Conservation (phyloP, 371 early-diverging fungal species). For the Mucor racemosus region DNA sequence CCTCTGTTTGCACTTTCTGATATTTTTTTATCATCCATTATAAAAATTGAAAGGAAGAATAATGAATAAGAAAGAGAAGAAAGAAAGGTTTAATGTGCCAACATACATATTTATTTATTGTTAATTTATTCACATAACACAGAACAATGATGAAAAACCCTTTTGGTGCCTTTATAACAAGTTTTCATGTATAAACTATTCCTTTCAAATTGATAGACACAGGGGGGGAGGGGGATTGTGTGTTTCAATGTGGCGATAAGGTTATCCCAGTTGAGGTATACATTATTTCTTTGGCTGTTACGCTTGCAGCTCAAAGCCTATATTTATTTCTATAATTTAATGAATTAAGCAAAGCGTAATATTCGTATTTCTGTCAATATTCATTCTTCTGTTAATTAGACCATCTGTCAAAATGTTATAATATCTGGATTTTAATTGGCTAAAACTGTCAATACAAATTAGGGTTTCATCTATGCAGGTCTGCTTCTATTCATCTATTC, state of each 20-base stretch:
- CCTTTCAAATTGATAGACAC: not conserved
- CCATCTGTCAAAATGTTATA: not conserved
- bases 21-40: not conserved
- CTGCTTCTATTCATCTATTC: not conserved
- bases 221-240: not conserved
- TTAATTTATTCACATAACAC: not conserved
- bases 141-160: not conserved
- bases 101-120: not conserved
- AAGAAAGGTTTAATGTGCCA: not conserved
- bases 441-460: slow-evolving; percentile 1
- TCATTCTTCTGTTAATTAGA: not conserved
- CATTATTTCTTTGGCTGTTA: not conserved
- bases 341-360: not conserved
- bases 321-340: not conserved
- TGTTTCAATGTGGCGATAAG: not conserved
- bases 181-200: not conserved
- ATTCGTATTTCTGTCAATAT: not conserved
- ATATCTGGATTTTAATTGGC: not conserved
- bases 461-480: not conserved
- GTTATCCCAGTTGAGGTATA: not conserved
- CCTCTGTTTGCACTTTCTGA: not conserved
- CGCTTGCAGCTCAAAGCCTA: not conserved
- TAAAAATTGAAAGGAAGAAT: not conserved
- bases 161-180: not conserved
- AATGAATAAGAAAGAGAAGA: not conserved